Evolutionary conservation across 192 early-diverging fungal genomes (phyloP), one percentile per base, ranked within the genome.

Genomic region (Coemansia sp.): DNA sequence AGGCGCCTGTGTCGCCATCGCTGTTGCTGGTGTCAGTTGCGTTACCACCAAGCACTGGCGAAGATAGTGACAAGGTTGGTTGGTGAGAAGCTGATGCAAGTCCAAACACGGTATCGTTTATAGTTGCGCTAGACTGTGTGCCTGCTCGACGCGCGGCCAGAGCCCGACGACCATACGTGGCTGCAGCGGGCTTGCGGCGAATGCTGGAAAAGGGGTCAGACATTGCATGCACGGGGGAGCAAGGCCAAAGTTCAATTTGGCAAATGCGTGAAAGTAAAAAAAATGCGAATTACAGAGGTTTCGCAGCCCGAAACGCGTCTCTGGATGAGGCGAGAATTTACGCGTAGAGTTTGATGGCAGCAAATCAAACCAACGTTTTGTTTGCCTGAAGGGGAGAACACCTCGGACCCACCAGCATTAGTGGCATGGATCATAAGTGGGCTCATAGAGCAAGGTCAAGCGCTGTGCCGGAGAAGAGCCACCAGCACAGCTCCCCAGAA

Each of bases 101-200:
- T 14, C 38, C 59, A 23, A 61, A 33, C 39, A 36, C 14, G 14
- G 23, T 14, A 21, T 42, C 59, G 36, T 24, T 42, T 9, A 16
- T 61, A 24, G 59, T 23, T 42, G 24, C 11, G 18, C 35, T 23
- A 10, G 56, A 5, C 56, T 58, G 56, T 6, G 56, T 37, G 20
- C 56, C 73, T n/a, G 71, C 60, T 62, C 79, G 59, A 16, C 79
- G 79, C 9, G 79, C 74, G 28, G 66, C 70, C 45, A 71, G 59
- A 31, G 79, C 74, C 40, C 69, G 75, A 60, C 79, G 79, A 20
- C 79, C 79, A 18, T 82, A 82, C 38, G 79, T 82, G 8, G 73
- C 65, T 10, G 63, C 59, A 2, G 66, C 70, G 1, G 79, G 70
- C 55, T 68, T 76, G 59, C 74, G 79, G 11, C 79, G 79, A 59